Conservation (phyloP, 495 filamentous ascomycete genomes). For the Daldinia bambusicola region DNA sequence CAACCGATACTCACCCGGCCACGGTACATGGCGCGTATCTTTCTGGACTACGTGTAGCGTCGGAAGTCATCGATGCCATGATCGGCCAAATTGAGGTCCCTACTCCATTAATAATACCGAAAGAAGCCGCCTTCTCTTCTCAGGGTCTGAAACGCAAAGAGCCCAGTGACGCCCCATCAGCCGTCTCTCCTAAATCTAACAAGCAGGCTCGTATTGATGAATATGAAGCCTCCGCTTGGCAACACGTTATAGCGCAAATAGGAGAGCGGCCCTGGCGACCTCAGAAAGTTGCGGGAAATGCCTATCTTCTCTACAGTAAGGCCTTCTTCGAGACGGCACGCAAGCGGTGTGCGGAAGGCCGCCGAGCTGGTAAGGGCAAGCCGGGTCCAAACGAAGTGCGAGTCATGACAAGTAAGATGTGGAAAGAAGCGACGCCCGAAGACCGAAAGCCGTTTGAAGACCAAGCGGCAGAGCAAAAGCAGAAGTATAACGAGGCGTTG, state of each 20-base stretch:
- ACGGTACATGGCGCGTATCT: constrained; percentile 98
- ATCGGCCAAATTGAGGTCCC: constrained; percentile 83
- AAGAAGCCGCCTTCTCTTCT: constrained; percentile 55
- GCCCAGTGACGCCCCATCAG: constrained; percentile 43
- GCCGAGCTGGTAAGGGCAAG: constrained; percentile 70
- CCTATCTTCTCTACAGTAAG: constrained; percentile 81
- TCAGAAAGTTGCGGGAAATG: constrained; percentile 72
- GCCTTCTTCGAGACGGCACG: constrained; percentile 82
- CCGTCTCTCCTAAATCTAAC: constrained; percentile 50
- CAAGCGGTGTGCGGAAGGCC: constrained; percentile 72
- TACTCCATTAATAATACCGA: constrained; percentile 76
- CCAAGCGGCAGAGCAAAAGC: constrained; percentile 73
- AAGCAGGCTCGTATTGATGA: constrained; percentile 68
- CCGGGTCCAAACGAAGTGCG: constrained; percentile 83
- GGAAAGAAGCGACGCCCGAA: constrained; percentile 77
- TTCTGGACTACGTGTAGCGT: constrained; percentile 87
- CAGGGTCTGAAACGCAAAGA: constrained; percentile 64
- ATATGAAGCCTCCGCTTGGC: constrained; percentile 79
- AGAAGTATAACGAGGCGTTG: constrained; percentile 65
- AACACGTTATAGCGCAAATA: constrained; percentile 72
- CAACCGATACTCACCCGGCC: constrained; percentile 92
- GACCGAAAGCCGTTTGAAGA: constrained; percentile 79
- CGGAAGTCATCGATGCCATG: constrained; percentile 81
- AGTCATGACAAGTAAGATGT: constrained; percentile 83
- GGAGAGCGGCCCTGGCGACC: constrained; percentile 79